These are phyloP conservation scores for Phaeosphaeria sp. DNA, from an alignment of 2,329 filamentous ascomycete species.

Conservation along the genomic window DNA sequence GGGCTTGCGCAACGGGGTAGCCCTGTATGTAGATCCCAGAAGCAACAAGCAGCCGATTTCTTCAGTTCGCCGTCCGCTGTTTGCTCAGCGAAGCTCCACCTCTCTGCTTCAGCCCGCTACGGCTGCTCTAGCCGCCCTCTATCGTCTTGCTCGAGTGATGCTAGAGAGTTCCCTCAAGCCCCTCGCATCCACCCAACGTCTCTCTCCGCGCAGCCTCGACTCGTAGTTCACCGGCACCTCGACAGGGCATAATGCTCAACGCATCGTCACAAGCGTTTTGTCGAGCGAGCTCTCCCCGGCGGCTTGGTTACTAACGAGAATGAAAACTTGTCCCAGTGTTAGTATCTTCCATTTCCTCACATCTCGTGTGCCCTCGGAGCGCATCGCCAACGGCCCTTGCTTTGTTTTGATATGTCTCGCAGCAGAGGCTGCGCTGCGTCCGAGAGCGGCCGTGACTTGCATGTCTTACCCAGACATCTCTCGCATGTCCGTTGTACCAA, in stretches of 20 bases:
- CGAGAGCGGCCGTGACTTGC: conserved; percentile 33
- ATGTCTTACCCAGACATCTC: conserved; percentile 31
- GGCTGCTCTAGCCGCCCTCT: conserved; percentile 30
- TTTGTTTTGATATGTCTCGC: conserved; percentile 38
- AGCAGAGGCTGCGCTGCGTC: conserved; percentile 24
- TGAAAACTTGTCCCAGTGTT: conserved; percentile 57
- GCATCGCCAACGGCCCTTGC: conserved; percentile 31
- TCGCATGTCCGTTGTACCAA: conserved; percentile 30
- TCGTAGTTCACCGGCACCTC: conserved; percentile 33
- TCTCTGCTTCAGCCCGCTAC: conserved; percentile 34
- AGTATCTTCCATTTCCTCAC: conserved; percentile 28
- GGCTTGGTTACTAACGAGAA: conserved; percentile 48
- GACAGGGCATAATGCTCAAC: conserved; percentile 51
- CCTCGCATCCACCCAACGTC: conserved; percentile 25
- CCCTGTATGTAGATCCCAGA: conserved; percentile 41
- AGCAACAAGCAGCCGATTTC: conserved; percentile 43
- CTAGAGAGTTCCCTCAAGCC: conserved; percentile 28
- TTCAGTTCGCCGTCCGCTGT: conserved; percentile 36
- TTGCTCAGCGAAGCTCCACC: conserved; percentile 36
- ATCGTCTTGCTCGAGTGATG: conserved; percentile 30
- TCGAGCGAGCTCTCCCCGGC: conserved; percentile 47
- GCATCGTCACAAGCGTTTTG: conserved; percentile 44
- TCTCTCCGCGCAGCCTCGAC: conserved; percentile 26
- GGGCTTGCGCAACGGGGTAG: conserved; percentile 25
- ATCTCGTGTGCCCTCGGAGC: conserved; percentile 12